These are phyloP conservation scores for Wickerhamiella siamensis DNA, from an alignment of 805 yeast genomes.

Conservation along the genomic window DNA sequence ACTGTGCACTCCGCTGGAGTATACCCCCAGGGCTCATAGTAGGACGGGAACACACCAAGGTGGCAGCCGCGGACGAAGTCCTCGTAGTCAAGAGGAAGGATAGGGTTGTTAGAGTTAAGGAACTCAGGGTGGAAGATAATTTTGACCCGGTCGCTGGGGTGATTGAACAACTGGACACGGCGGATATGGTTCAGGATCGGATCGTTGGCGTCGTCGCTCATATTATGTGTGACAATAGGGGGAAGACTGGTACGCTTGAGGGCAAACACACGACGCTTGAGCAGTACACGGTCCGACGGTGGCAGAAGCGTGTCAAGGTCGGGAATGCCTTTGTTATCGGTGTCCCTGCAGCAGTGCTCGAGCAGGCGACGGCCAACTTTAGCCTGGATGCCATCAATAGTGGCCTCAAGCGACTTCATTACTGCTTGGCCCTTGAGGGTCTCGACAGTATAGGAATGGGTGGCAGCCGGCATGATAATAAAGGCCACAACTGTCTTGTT, in stretches of 20 bases:
- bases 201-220: conserved; percentile 82
- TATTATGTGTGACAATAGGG: conserved; percentile 93
- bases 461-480: conserved; percentile 94
- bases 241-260: conserved; percentile 80
- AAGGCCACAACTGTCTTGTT: conserved; percentile 92
- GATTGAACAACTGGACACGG: conserved; percentile 79
- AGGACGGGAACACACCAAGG: conserved; percentile 94
- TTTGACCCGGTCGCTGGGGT: conserved; percentile 81
- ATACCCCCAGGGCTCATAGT: conserved; percentile 99
- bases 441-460: conserved; percentile 88
- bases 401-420: conserved; percentile 73
- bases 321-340: conserved; percentile 46
- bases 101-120: conserved; percentile 86
- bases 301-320: conserved; percentile 69
- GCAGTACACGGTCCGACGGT: conserved; percentile 73
- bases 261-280: conserved; percentile 87
- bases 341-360: conserved; percentile 70
- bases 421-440: conserved; percentile 95
- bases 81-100: conserved; percentile 84
- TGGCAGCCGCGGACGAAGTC: conserved; percentile 98
- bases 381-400: conserved; percentile 77
- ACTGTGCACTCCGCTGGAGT: conserved; percentile 99
- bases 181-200: conserved; percentile 87
- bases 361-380: conserved; percentile 76
- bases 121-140: conserved; percentile 97